These are phyloP conservation scores for Monilinia polystroma DNA, from an alignment of 2,329 filamentous ascomycete species.

Conservation along the genomic window DNA sequence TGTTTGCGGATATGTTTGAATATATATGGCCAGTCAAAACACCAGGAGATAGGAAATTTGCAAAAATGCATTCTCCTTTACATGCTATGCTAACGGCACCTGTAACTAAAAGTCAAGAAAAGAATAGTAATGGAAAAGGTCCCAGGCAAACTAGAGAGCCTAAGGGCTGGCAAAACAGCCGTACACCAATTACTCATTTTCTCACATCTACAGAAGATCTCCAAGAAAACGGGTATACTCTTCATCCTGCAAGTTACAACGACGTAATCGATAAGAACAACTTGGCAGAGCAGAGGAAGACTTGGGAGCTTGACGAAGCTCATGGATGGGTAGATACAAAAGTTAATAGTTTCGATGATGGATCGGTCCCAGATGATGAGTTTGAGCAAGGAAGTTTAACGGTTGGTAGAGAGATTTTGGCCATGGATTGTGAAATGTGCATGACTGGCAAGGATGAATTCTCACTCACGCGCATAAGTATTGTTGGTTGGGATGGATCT, in stretches of 20 bases:
- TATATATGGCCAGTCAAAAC: constrained; percentile 88
- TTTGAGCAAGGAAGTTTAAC: constrained; percentile 81
- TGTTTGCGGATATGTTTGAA: constrained; percentile 78
- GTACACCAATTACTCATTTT: constrained; percentile 80
- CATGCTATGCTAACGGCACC: constrained; percentile 79
- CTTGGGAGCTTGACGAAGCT: constrained; percentile 47
- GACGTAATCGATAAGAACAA: constrained; percentile 55
- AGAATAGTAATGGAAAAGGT: constrained; percentile 49
- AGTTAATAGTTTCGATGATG: constrained; percentile 66
- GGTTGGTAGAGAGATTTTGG: constrained; percentile 73
- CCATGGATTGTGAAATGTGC: constrained; percentile 97
- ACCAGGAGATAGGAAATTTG: constrained; percentile 78
- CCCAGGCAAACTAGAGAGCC: constrained; percentile 62
- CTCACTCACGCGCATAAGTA: constrained; percentile 83
- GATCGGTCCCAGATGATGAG: constrained; percentile 63
- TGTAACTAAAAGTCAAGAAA: constrained; percentile 65
- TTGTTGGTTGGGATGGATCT: constrained; percentile 82
- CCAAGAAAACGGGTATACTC: constrained; percentile 75
- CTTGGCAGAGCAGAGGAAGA: constrained; percentile 53
- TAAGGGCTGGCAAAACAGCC: constrained; percentile 68
- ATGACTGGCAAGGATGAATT: constrained; percentile 76
- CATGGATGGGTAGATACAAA: constrained; percentile 82
- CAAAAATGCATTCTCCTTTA: constrained; percentile 82
- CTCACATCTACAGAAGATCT: constrained; percentile 72
- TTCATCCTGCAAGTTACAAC: constrained; percentile 75